Percentiles rank a stretch among this genome's conserved stretches.
These are phyloP conservation scores for Massariosphaeria phaeospora DNA, from an alignment of 495 filamentous ascomycete species.

Conservation along the genomic window DNA sequence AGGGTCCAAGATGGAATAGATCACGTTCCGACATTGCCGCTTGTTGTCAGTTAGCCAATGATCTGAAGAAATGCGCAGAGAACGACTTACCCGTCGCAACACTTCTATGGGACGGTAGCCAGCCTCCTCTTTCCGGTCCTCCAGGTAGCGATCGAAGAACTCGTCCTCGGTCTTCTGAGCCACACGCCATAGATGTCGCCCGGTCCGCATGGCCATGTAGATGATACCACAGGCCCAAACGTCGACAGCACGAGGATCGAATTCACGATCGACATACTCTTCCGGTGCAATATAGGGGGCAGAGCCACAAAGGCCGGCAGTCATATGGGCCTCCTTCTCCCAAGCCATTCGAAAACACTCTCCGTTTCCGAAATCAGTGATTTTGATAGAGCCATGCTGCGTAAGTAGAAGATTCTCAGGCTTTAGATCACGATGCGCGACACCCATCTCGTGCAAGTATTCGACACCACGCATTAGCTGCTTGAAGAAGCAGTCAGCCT, in stretches of 20 bases:
- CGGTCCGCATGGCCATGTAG: constrained; percentile 99
- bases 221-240: constrained; percentile 98
- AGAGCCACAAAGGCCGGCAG: constrained; percentile 89
- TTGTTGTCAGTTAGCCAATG: constrained; percentile 52
- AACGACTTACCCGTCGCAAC: constrained; percentile 75
- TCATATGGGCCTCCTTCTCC: constrained; percentile 98
- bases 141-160: constrained; percentile 89
- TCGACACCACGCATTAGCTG: constrained; percentile 99
- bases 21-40: constrained; percentile 97
- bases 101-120: constrained; percentile 96
- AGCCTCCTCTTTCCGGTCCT: constrained; percentile 86
- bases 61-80: background rate
- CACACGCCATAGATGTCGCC: constrained; percentile 91
- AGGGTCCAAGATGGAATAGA: constrained; percentile 97
- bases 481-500: constrained; percentile 99
- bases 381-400: constrained; percentile 89
- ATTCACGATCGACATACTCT: constrained; percentile 91
- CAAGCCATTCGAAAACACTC: constrained; percentile 99
- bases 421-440: constrained; percentile 95
- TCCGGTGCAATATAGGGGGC: constrained; percentile 97
- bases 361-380: constrained; percentile 98
- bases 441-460: constrained; percentile 99
- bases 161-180: constrained; percentile 95
- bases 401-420: constrained; percentile 95
- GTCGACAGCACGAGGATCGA: constrained; percentile 93